These are phyloP conservation scores for Amaranthus cruentus DNA, from an alignment of 148 eudicot genomes.

Conservation along the genomic window DNA sequence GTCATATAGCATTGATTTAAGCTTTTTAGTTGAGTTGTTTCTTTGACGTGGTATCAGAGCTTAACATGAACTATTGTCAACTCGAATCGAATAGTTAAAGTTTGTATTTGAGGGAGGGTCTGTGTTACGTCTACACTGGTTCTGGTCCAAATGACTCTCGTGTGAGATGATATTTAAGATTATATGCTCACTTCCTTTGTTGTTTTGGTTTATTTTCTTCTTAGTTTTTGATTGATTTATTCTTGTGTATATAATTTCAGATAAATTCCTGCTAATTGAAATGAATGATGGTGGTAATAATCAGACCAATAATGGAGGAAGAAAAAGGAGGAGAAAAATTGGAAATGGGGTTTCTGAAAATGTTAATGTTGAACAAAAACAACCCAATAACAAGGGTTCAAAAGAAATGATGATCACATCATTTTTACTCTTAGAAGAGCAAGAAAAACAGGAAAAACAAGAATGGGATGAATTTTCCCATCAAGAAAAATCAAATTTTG, in stretches of 20 bases:
- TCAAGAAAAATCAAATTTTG: conserved; percentile 38
- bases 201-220: not conserved
- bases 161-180: no score
- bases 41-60: no score
- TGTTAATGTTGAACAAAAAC: not conserved
- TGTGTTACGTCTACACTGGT: no score
- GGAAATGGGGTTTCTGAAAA: not conserved
- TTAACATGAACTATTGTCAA: no score
- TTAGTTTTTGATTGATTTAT: not conserved
- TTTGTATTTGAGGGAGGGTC: no score
- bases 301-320: not conserved
- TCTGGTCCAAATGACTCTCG: no score
- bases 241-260: no score
- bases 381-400: conserved; percentile 22
- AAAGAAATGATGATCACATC: conserved; percentile 51
- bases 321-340: conserved; percentile 26
- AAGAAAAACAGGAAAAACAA: conserved; percentile 42
- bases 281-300: conserved; percentile 19
- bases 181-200: no score
- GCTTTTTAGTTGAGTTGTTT: no score
- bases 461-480: conserved; percentile 26
- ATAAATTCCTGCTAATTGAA: conserved; percentile 1
- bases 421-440: conserved; percentile 45
- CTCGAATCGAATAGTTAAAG: no score
- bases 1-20: no score